Conservation (phyloP, 2,329 filamentous ascomycete species). For the Verticillium zaregamsianum region DNA sequence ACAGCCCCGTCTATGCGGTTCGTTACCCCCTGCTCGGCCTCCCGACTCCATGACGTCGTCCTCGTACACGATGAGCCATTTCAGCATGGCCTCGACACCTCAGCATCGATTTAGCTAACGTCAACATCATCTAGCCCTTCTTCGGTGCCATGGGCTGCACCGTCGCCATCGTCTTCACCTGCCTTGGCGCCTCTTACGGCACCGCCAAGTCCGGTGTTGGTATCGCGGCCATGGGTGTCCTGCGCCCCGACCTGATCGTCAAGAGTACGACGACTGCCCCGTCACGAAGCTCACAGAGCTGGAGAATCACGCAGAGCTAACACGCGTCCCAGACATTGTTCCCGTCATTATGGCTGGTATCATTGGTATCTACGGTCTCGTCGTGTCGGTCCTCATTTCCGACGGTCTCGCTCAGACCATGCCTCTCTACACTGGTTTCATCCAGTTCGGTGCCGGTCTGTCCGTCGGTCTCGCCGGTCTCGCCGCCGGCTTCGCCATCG, state of each 20-base stretch:
- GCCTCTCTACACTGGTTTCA: slow-evolving; percentile 77
- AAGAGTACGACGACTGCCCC: slow-evolving; percentile 70
- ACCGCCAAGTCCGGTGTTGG: slow-evolving; percentile 99
- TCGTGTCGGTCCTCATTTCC: slow-evolving; percentile 75
- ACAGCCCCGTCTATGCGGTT: slow-evolving; percentile 97
- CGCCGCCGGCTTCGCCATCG: slow-evolving; percentile 81
- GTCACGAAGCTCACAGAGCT: not conserved
- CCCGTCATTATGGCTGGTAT: slow-evolving; percentile 99
- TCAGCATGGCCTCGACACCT: slow-evolving; percentile 3
- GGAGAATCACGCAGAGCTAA: slow-evolving; percentile 13
- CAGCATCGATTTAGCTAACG: slow-evolving; percentile 26
- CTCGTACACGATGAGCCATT: slow-evolving; percentile 10
- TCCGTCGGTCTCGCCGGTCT: slow-evolving; percentile 78
- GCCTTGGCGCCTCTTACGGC: slow-evolving; percentile 94
- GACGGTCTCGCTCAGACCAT: slow-evolving; percentile 69
- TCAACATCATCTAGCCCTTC: slow-evolving; percentile 59
- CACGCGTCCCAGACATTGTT: slow-evolving; percentile 72
- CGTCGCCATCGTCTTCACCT: slow-evolving; percentile 94
- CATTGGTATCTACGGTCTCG: slow-evolving; percentile 96
- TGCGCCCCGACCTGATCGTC: slow-evolving; percentile 95
- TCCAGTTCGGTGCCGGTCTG: slow-evolving; percentile 80
- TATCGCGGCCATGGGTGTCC: slow-evolving; percentile 97
- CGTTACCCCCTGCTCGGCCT: slow-evolving; percentile 46
- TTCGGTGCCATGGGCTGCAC: slow-evolving; percentile 98
- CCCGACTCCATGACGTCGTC: slow-evolving; percentile 15